Conservation (phyloP, 2,329 filamentous ascomycete genomes). For the Nemania sp. region DNA sequence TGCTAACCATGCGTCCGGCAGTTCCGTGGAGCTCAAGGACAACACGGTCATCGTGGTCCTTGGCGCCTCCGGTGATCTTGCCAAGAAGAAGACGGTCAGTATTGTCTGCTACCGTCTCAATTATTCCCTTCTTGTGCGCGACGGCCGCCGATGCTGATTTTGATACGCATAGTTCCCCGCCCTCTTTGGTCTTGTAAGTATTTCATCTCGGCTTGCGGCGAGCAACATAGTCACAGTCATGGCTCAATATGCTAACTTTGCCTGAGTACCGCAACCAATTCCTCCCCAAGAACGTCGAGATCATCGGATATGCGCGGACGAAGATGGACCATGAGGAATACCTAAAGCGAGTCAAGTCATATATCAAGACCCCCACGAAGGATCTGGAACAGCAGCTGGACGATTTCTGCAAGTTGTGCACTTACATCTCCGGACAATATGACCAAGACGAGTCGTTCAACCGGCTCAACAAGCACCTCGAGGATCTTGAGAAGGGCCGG, state of each 20-base stretch:
- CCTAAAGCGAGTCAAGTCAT: conserved; percentile 90
- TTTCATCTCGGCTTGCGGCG: conserved; percentile 15
- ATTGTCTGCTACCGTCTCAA: background rate
- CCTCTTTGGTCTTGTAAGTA: conserved; percentile 91
- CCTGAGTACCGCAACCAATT: conserved; percentile 95
- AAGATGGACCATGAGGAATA: conserved; percentile 99
- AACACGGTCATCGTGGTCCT: conserved; percentile 97
- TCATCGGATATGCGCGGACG: conserved; percentile 97
- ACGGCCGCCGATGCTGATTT: conserved; percentile 8
- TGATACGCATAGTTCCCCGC: conserved; percentile 75
- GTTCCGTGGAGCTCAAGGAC: conserved; percentile 93
- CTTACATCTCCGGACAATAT: conserved; percentile 96
- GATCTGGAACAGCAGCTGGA: conserved; percentile 94
- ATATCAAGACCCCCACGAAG: conserved; percentile 98
- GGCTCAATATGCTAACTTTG: conserved; percentile 29
- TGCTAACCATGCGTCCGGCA: conserved; percentile 50
- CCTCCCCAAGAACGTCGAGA: conserved; percentile 93
- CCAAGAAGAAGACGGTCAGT: conserved; percentile 98
- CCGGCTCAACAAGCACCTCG: conserved; percentile 81
- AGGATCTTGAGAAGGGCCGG: conserved; percentile 80
- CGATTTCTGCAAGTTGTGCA: conserved; percentile 85
- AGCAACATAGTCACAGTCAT: background rate
- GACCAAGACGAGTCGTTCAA: conserved; percentile 95
- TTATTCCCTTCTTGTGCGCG: conserved; percentile 16
- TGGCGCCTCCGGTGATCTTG: conserved; percentile 94